Evolutionary conservation across 2,329 filamentous ascomycete genomes (phyloP), one percentile per base, ranked within the genome.

Genomic region (Thielaviopsis ethacetica): DNA sequence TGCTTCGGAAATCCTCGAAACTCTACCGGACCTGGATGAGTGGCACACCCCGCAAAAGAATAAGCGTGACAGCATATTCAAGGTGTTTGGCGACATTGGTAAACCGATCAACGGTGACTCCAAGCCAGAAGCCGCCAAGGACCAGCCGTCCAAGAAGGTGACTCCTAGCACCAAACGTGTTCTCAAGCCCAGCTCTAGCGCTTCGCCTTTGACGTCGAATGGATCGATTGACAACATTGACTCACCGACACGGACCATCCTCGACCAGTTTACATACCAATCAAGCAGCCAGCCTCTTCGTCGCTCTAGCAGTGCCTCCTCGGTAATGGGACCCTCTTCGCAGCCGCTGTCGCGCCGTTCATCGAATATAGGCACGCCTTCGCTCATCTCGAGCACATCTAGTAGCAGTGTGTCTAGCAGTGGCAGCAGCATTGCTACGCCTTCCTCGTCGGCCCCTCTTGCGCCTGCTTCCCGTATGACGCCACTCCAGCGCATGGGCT

Each of bases 401-500:
- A 44, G 38, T 15, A 44, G 15, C 38, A 44, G 38, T 15, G 38
- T 44, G n/a, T 44, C 38, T 17, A 44, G 38, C 15, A 44, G 38
- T 10, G 38, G 15, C 3, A 44, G 38, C 38, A 44, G 38, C 10
- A 44, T 44, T n/a, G 61, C 62, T 22, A 74, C 72, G 0, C 71
- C 73, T 2, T 63, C 66, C 3, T 72, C 71, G 3, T 68, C 68
- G 15, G 61, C 63, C 7, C 30, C 30, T 34, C 30, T 34, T 34
- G 5, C 30, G 7, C 30, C 30, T 34, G 5, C 30, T 2, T 70
- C 72, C 3, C 65, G 65, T 19, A 68, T 74, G 64, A 81, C 79
- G 0, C 78, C 79, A 2, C 68, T 82, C 3, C 77, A 81, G 62
- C 75, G 78, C 51, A 71, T 82, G 30, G 76, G 77, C 17, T 71